phyloP scores from a whole-genome alignment of 306 rosid species.

The Lithocarpus polystachyus region DNA sequence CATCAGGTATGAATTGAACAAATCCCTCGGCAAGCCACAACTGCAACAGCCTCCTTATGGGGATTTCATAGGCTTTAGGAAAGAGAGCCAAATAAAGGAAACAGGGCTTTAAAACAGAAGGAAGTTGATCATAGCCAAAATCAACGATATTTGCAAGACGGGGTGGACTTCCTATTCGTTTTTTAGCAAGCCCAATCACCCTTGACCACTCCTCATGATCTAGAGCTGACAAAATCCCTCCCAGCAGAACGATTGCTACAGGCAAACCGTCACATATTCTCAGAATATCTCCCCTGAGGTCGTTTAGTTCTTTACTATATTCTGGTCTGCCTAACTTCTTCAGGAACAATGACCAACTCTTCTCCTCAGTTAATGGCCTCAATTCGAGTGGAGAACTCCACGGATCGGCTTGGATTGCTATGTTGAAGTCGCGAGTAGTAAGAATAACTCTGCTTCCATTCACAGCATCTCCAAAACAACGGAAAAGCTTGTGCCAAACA shows the following conservation, averaged over 20 bases:
- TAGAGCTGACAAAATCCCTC: neutral
- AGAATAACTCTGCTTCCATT: neutral
- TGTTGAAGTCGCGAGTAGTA: neutral
- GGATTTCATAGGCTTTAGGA: constrained; percentile 11
- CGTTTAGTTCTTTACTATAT: neutral
- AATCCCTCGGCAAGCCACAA: constrained; percentile 22
- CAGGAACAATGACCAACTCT: neutral
- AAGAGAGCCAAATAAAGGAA: constrained; percentile 17
- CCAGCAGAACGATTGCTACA: neutral
- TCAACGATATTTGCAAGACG: neutral
- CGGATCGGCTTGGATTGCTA: neutral
- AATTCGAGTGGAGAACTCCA: neutral
- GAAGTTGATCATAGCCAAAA: neutral
- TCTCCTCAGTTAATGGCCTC: neutral
- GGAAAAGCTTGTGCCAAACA: no score
- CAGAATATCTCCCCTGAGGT: neutral
- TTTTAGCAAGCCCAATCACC: no score
- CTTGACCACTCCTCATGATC: neutral
- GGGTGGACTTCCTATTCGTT: neutral
- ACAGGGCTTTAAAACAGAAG: neutral
- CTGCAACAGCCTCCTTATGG: constrained; percentile 3
- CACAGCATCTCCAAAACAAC: no score
- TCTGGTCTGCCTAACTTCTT: neutral
- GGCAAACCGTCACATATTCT: constrained; percentile 8
- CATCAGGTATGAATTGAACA: neutral